Conservation (phyloP, 83 land plant species). For the Picea abies region DNA sequence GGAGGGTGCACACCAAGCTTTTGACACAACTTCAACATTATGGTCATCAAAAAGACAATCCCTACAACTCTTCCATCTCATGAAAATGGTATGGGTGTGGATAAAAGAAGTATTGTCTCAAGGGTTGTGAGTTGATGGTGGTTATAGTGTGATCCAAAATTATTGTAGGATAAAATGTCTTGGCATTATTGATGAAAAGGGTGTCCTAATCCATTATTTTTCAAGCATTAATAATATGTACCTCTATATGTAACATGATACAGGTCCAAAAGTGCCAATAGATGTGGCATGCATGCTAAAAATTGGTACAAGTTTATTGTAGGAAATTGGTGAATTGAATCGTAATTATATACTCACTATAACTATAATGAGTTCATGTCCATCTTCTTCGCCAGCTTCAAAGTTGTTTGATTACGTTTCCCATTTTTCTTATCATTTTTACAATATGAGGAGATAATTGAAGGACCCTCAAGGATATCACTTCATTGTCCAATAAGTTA, state of each 20-base stretch:
- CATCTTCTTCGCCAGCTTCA: slow-evolving; percentile 17
- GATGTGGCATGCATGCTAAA: slow-evolving; percentile 65
- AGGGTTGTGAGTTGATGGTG: slow-evolving; percentile 34
- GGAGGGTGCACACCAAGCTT: too few species aligned
- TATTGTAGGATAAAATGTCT: too few species aligned
- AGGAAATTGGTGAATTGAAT: slow-evolving; percentile 73
- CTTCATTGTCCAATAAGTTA: too few species aligned
- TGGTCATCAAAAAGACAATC: too few species aligned
- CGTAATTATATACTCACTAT: slow-evolving; percentile 60
- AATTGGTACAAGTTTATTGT: slow-evolving; percentile 72
- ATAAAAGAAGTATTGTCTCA: slow-evolving; percentile 45
- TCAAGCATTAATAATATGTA: background rate
- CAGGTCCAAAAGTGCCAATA: slow-evolving; percentile 81
- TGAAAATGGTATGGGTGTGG: slow-evolving; percentile 71
- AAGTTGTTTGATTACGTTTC: slow-evolving; percentile 50
- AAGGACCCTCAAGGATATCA: background rate
- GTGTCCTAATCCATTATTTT: background rate
- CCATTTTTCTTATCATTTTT: slow-evolving; percentile 17
- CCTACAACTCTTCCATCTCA: too few species aligned
- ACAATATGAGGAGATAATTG: slow-evolving; percentile 1
- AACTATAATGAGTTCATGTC: slow-evolving; percentile 36
- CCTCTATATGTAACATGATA: slow-evolving; percentile 36
- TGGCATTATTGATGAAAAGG: too few species aligned
- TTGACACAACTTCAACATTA: too few species aligned
- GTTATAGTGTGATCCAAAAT: too few species aligned